Conservation (phyloP, 768 basidiomycete species). For the Trametes elegans region DNA sequence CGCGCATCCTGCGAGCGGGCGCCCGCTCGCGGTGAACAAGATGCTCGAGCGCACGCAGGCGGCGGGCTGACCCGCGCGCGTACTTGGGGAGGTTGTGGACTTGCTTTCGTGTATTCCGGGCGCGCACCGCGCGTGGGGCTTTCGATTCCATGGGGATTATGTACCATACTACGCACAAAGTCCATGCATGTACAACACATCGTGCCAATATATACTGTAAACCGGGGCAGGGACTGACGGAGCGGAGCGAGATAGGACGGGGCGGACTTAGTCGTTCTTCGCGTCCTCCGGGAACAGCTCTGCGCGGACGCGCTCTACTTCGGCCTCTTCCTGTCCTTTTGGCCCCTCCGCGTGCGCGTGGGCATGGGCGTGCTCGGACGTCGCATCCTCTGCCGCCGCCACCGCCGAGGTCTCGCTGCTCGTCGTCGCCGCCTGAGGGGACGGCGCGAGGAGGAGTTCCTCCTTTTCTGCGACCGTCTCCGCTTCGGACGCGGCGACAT, state of each 20-base stretch:
- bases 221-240: background rate
- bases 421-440: no score
- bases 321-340: slow-evolving; percentile 31
- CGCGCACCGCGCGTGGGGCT: background rate
- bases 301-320: slow-evolving; percentile 35
- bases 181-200: slow-evolving; percentile 7
- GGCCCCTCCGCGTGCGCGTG: slow-evolving; percentile 27
- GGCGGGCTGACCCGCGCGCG: slow-evolving; percentile 45
- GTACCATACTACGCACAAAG: slow-evolving; percentile 4
- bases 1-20: slow-evolving; percentile 45
- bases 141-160: background rate
- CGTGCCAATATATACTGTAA: slow-evolving; percentile 8
- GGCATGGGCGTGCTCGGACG: background rate
- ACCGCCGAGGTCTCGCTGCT: background rate
- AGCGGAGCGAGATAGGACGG: background rate
- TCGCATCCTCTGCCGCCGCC: background rate
- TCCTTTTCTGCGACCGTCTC: background rate
- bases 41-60: slow-evolving; percentile 71
- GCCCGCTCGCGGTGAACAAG: slow-evolving; percentile 63
- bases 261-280: background rate
- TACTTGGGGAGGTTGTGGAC: slow-evolving; percentile 46
- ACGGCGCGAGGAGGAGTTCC: no score
- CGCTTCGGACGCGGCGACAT: slow-evolving; percentile 1
- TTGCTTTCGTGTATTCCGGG: background rate
- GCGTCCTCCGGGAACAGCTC: slow-evolving; percentile 37